Conservation (phyloP, 2,329 filamentous ascomycete species). For the Hypoxylon sp. region DNA sequence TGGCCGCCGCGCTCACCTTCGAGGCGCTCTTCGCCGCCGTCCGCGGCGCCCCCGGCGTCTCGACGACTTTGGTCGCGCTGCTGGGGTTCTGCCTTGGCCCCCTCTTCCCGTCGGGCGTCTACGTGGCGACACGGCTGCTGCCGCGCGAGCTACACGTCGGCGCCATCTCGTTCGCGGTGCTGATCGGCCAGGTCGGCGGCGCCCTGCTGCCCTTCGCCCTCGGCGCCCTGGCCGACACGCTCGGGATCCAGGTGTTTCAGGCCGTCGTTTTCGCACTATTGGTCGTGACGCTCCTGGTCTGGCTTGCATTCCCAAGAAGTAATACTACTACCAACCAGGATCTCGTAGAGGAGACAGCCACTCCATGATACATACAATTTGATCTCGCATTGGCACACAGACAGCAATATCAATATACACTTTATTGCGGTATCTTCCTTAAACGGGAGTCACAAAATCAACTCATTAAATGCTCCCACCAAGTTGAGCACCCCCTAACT, state of each 20-base stretch:
- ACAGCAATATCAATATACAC: not conserved
- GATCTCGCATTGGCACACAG: not conserved
- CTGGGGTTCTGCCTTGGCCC: conserved; percentile 57
- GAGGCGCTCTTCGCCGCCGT: conserved; percentile 40
- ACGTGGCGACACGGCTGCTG: conserved; percentile 53
- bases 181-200: conserved; percentile 58
- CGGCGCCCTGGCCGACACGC: conserved; percentile 54
- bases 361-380: conserved; percentile 3
- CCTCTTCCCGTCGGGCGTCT: conserved; percentile 56
- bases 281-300: conserved; percentile 29
- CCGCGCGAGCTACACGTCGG: conserved; percentile 56
- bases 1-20: conserved; percentile 38
- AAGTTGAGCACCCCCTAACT: not conserved
- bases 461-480: not conserved
- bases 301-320: conserved; percentile 33
- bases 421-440: not conserved
- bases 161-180: conserved; percentile 58
- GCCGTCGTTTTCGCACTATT: conserved; percentile 43
- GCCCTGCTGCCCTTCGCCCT: conserved; percentile 58
- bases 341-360: conserved; percentile 4
- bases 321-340: not conserved
- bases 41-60: conserved; percentile 37
- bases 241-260: conserved; percentile 55
- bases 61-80: conserved; percentile 49
- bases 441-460: not conserved